Conservation (phyloP, 495 filamentous ascomycete genomes). For the Penicillium roqueforti region DNA sequence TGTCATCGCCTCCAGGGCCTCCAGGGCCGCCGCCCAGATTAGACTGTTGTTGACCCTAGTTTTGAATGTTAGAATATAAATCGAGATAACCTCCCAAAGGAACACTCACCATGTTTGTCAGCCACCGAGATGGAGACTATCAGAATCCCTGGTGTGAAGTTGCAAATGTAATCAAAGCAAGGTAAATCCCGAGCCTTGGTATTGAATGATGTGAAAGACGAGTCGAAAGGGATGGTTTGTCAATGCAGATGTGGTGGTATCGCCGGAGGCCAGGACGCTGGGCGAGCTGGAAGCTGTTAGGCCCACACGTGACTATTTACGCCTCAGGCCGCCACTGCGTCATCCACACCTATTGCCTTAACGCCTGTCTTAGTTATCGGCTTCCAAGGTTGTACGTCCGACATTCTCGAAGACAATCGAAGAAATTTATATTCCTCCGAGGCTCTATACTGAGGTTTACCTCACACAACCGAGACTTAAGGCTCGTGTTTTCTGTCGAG, state of each 20-base stretch:
- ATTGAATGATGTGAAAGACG: slow-evolving; percentile 6
- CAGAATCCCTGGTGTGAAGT: slow-evolving; percentile 5
- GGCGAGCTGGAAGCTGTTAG: slow-evolving; percentile 29
- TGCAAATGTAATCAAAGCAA: neutral
- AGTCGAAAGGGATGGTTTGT: slow-evolving; percentile 21
- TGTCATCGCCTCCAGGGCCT: slow-evolving; percentile 76
- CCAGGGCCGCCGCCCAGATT: slow-evolving; percentile 70
- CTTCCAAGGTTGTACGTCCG: neutral
- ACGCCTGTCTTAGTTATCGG: slow-evolving; percentile 4
- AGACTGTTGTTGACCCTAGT: slow-evolving; percentile 72
- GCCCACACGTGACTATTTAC: slow-evolving; percentile 17
- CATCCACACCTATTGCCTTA: slow-evolving; percentile 23
- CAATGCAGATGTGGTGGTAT: slow-evolving; percentile 14
- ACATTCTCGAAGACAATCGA: slow-evolving; percentile 2
- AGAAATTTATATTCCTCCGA: neutral
- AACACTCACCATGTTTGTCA: slow-evolving; percentile 37
- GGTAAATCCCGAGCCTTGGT: neutral
- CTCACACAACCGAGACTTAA: neutral
- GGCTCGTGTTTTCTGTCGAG: neutral
- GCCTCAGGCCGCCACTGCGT: slow-evolving; percentile 24
- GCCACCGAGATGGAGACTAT: slow-evolving; percentile 18
- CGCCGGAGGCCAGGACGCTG: slow-evolving; percentile 14
- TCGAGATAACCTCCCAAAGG: slow-evolving; percentile 6
- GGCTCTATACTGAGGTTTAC: neutral
- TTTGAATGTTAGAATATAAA: slow-evolving; percentile 25